Evolutionary conservation across 805 yeast species (phyloP).

Genomic region (Yamadazyma kitorensis): DNA sequence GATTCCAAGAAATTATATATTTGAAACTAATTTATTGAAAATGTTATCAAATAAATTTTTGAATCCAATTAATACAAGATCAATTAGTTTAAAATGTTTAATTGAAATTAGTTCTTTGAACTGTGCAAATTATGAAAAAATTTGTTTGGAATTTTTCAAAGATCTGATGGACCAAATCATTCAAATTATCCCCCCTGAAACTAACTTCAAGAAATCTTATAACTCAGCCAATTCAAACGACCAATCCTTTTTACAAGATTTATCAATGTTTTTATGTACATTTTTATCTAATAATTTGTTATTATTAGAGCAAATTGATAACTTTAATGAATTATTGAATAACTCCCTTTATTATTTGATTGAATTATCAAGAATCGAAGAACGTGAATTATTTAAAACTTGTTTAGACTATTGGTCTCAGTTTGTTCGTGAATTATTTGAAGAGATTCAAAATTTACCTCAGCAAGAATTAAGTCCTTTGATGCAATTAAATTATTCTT

Average conservation of each 20-base stretch:
- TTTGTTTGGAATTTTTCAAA: constrained; percentile 68
- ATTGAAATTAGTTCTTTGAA: constrained; percentile 81
- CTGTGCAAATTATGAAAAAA: constrained; percentile 49
- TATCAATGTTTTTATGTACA: constrained; percentile 88
- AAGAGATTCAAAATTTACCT: constrained; percentile 82
- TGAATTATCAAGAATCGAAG: constrained; percentile 85
- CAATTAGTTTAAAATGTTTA: constrained; percentile 83
- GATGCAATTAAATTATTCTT: constrained; percentile 57
- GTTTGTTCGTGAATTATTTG: constrained; percentile 77
- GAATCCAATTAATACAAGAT: constrained; percentile 74
- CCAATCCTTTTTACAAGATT: constrained; percentile 92
- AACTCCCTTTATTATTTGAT: constrained; percentile 79
- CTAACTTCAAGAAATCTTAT: constrained; percentile 73
- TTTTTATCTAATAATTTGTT: constrained; percentile 72
- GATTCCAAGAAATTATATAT: constrained; percentile 89
- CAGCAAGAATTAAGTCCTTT: constrained; percentile 69
- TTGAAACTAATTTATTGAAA: constrained; percentile 78
- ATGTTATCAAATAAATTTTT: constrained; percentile 74
- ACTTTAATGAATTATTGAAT: constrained; percentile 54
- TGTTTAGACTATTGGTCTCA: constrained; percentile 93
- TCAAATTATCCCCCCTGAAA: constrained; percentile 65
- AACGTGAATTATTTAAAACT: constrained; percentile 92
- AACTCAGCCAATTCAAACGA: constrained; percentile 73
- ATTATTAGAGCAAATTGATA: constrained; percentile 53
- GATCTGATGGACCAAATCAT: constrained; percentile 69